These are phyloP conservation scores for Ustilago trichophora DNA, from an alignment of 1,284 basidiomycete genomes.

Conservation along the genomic window DNA sequence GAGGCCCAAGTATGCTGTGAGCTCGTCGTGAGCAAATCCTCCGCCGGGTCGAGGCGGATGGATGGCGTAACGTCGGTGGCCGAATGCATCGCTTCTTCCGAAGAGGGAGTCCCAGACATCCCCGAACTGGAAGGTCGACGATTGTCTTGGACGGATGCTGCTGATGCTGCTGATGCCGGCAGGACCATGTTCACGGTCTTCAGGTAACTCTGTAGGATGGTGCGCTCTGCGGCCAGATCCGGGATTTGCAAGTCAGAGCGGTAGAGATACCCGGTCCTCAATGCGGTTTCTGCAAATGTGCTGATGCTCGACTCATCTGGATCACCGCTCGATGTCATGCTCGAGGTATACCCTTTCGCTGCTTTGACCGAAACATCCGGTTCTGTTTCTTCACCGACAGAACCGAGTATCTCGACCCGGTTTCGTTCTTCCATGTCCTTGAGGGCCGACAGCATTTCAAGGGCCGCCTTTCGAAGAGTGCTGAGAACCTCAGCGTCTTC, in stretches of 20 bases:
- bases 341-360: background rate
- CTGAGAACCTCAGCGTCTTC: constrained; percentile 71
- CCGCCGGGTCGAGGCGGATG: constrained; percentile 1
- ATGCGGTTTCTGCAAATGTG: background rate
- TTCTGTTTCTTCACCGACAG: constrained; percentile 1
- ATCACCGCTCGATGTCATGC: background rate
- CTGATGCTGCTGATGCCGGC: background rate
- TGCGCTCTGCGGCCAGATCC: constrained; percentile 73
- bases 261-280: constrained; percentile 77
- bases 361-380: background rate
- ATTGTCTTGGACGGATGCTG: background rate
- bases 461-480: constrained; percentile 75
- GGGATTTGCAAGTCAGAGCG: constrained; percentile 73
- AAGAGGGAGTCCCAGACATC: background rate
- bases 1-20: background rate
- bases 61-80: background rate
- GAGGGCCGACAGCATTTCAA: constrained; percentile 79
- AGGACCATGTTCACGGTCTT: constrained; percentile 27
- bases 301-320: constrained; percentile 14
- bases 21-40: no score
- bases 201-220: constrained; percentile 48
- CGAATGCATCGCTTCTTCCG: background rate
- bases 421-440: constrained; percentile 70
- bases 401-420: constrained; percentile 34
- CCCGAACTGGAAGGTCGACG: constrained; percentile 6